Evolutionary conservation across 2,329 filamentous ascomycete genomes (phyloP).

Genomic region (Monosporascus ibericus): DNA sequence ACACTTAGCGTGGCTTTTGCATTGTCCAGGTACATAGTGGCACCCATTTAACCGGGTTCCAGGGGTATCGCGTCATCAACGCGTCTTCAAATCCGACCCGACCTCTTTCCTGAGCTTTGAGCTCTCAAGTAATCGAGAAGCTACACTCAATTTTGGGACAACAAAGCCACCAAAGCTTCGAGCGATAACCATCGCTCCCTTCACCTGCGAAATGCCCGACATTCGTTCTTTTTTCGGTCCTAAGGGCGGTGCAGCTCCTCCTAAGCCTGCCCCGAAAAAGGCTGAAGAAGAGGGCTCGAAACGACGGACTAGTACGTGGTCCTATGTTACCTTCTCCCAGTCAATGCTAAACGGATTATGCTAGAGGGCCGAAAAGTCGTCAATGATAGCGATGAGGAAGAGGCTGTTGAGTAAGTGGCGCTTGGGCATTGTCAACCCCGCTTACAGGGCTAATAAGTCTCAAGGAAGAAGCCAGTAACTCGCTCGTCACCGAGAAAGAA

Average conservation of each 20-base stretch:
- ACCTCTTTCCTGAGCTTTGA: slow-evolving; percentile 1
- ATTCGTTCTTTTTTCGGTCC: slow-evolving; percentile 88
- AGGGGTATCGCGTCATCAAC: slow-evolving; percentile 3
- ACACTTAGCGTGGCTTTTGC: background rate
- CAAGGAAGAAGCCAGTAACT: slow-evolving; percentile 47
- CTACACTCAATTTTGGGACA: slow-evolving; percentile 17
- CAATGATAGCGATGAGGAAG: slow-evolving; percentile 77
- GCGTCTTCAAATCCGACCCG: background rate
- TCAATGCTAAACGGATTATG: background rate
- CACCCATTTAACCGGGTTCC: background rate
- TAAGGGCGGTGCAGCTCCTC: slow-evolving; percentile 55
- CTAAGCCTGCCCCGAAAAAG: slow-evolving; percentile 42
- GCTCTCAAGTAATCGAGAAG: background rate
- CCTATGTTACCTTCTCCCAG: background rate
- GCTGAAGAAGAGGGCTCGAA: slow-evolving; percentile 37
- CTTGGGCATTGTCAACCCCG: background rate
- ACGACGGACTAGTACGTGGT: slow-evolving; percentile 38
- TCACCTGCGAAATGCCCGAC: slow-evolving; percentile 64
- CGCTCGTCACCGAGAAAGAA: slow-evolving; percentile 51
- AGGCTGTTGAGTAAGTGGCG: slow-evolving; percentile 46
- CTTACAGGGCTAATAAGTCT: slow-evolving; percentile 10
- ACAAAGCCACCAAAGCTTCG: background rate
- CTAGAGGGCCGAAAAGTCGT: slow-evolving; percentile 61
- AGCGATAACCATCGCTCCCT: background rate
- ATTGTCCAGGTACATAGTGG: background rate